These are phyloP conservation scores for Ichthyophthirius multifiliis DNA, from an alignment of 169 alveolate species.

Conservation along the genomic window DNA sequence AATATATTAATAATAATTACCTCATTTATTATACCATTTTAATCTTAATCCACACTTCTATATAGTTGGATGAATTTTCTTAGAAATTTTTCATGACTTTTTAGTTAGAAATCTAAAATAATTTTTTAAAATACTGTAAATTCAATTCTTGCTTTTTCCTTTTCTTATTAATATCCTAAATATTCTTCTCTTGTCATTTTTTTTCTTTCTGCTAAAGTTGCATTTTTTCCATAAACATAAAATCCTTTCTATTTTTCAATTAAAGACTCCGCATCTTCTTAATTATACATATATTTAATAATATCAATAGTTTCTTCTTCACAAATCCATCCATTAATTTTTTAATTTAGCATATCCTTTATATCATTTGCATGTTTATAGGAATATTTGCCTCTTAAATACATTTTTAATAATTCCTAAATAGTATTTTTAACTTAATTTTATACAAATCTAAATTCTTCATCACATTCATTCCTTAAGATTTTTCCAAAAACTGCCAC, in stretches of 20 bases:
- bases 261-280: slow-evolving; percentile 71
- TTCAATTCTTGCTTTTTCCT: slow-evolving; percentile 59
- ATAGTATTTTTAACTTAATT: slow-evolving; percentile 75
- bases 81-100: slow-evolving; percentile 83
- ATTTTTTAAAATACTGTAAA: slow-evolving; percentile 70
- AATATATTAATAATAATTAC: slow-evolving; percentile 1
- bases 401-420: slow-evolving; percentile 64
- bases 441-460: slow-evolving; percentile 80
- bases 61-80: slow-evolving; percentile 65
- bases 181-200: slow-evolving; percentile 79
- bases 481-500: slow-evolving; percentile 86
- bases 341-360: slow-evolving; percentile 63
- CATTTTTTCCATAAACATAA: slow-evolving; percentile 22
- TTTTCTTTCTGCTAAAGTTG: slow-evolving; percentile 23
- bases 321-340: slow-evolving; percentile 59
- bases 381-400: slow-evolving; percentile 76
- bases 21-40: slow-evolving; percentile 82
- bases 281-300: slow-evolving; percentile 84
- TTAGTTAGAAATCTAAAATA: slow-evolving; percentile 75
- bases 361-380: slow-evolving; percentile 78
- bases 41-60: slow-evolving; percentile 72
- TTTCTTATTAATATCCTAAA: slow-evolving; percentile 34
- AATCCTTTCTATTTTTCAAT: slow-evolving; percentile 45
- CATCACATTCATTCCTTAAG: slow-evolving; percentile 86
- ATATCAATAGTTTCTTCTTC: slow-evolving; percentile 81